phyloP scores from a whole-genome alignment of 805 yeast species.

The Barnettozyma sucrosica region DNA sequence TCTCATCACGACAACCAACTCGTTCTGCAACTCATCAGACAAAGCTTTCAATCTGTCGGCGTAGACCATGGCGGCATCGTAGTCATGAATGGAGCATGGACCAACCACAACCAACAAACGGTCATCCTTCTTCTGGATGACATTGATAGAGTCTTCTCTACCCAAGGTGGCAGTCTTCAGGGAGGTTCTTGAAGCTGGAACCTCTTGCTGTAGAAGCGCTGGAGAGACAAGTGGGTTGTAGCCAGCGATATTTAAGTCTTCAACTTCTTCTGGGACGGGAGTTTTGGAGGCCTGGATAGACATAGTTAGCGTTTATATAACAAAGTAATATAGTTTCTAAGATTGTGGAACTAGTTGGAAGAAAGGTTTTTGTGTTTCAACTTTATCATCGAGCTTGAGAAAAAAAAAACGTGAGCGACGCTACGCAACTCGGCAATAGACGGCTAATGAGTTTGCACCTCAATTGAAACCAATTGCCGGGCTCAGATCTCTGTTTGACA shows the following conservation, averaged over 20 bases:
- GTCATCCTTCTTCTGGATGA: conserved; percentile 73
- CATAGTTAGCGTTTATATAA: conserved; percentile 7
- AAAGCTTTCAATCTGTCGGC: conserved; percentile 62
- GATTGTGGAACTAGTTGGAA: background rate
- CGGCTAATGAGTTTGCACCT: conserved; percentile 1
- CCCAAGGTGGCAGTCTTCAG: conserved; percentile 66
- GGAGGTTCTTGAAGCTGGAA: conserved; percentile 55
- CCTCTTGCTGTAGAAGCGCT: conserved; percentile 80
- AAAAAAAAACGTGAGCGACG: background rate
- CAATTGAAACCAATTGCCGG: background rate
- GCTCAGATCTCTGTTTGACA: background rate
- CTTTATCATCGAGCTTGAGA: background rate
- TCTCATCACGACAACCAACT: conserved; percentile 86
- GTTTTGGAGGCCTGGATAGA: conserved; percentile 2
- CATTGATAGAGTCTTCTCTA: conserved; percentile 70
- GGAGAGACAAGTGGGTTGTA: conserved; percentile 95
- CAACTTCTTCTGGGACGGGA: conserved; percentile 35
- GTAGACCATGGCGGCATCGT: conserved; percentile 84
- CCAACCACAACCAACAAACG: conserved; percentile 86
- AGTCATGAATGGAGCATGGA: conserved; percentile 95
- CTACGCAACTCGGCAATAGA: conserved; percentile 3
- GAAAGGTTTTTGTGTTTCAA: background rate
- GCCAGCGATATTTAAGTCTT: conserved; percentile 75
- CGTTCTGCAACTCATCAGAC: conserved; percentile 66
- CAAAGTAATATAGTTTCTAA: background rate